Base-by-base conservation (phyloP, 495 filamentous ascomycete species). In the Annulohypoxylon stygium region DNA sequence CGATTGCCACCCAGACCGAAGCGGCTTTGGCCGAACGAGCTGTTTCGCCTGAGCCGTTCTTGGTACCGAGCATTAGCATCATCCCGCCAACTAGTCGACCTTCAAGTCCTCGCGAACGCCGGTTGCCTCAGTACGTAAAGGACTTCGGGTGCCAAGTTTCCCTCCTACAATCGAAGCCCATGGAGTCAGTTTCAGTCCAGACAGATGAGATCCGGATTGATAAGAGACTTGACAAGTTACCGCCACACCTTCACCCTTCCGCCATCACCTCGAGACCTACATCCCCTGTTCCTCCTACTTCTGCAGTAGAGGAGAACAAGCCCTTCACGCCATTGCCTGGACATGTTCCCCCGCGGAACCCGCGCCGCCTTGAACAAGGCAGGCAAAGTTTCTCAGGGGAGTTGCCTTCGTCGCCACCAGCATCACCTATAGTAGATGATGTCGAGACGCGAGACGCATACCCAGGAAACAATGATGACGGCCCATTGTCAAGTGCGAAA, bases 161-260 rank as follows among this genome's bases (percentile, higher is more conserved):
- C 9, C 73, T 87, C 41, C 67, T 81, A 12, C 68, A 73, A 73
- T 73, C 79, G 65, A 74, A 80, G 11, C 76, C 84, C 6, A 90
- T 88, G 11, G 87, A 87, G 47, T 93, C 93, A 14, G 75, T 88
- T 16, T 90, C 92, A 3, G 88, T 97, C 48, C 97, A 99, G 83
- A 99, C 96, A 9, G 94, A 98, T 64, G 90, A 92, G 69, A 97
- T 97, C 69, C 84, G 90, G 50, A 85, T 94, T 16, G 94, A 95
- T 78, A 88, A 87, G 81, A 87, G 93, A 61, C 84, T 91, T 30
- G 86, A 90, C 47, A 92, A 88, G 75, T 81, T 97, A 16, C 92
- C 93, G 20, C 87, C 91, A 1, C 91, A 94, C 76, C 84, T 97
- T 57, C 88, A 92, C 36, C 91, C 94, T 2, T 93, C 93, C 7